Base-by-base conservation (phyloP, 1,139 yeast genomes). In the Debaryomyces nepalensis region DNA sequence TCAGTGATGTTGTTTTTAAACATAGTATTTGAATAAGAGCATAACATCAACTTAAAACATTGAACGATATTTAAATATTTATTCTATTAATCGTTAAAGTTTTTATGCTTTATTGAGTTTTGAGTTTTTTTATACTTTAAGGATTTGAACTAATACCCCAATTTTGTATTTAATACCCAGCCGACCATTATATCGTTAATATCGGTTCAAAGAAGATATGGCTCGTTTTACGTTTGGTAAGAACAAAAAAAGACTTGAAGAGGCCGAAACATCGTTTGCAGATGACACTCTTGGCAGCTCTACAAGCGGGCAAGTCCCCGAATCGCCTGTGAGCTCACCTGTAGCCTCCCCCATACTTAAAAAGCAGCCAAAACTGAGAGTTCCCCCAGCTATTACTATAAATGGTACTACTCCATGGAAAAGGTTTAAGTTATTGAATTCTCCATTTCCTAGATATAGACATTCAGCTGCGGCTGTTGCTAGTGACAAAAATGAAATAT, bases 391-490 rank as follows among this genome's bases (percentile, higher is more conserved):
- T 14, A 34, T 34, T 16, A 26, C 37, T 8, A 26, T 34, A 22
- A 24, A 24, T 12, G 55, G 49, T 5, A 45, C 61, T 47, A 61
- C 84, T 18, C 97, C 97, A 1, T 91, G 98, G 98, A 76, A 77
- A 37, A 77, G 88, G 54, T 77, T 79, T 52, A 81, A 81, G 55
- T 70, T 91, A 31, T 72, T 73, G 49, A 81, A 87, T 53, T 84
- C 95, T 3, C 98, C 98, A 0, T 90, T 93, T 57, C 98, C 99
- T 5, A 79, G 98, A 36, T 90, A 90, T 61, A 84, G 98, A 54
- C 98, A 93, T 63, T 89, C 96, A 0, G 93, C 97, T 1, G 78
- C 90, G 1, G 71, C 87, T 22, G 73, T 82, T 36, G 71, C 86
- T 7, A 83, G 95, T 16, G 95, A 90, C 21, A 84, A 84, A 48